Conservation (phyloP, 2,329 filamentous ascomycete genomes). For the Colletotrichum sp. region DNA sequence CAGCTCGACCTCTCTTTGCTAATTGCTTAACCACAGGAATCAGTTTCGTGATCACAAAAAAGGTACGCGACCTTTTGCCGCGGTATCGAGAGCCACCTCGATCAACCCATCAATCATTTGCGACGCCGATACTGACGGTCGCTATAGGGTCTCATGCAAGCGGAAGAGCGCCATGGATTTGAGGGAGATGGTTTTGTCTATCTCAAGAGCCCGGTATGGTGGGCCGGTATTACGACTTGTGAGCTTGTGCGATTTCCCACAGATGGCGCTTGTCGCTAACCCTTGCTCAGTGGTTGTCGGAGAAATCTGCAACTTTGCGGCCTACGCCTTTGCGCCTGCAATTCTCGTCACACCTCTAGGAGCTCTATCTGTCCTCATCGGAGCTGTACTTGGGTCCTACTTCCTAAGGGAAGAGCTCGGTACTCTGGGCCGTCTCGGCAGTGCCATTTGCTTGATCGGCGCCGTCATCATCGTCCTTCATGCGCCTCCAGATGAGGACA, state of each 20-base stretch:
- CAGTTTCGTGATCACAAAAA: constrained; percentile 99
- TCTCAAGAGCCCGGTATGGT: constrained; percentile 94
- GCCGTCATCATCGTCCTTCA: constrained; percentile 98
- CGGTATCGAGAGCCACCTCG: not conserved
- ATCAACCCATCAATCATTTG: not conserved
- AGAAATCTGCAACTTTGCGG: constrained; percentile 96
- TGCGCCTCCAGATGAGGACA: constrained; percentile 91
- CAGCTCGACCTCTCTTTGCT: constrained; percentile 11
- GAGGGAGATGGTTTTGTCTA: constrained; percentile 97
- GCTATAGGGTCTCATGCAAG: constrained; percentile 82
- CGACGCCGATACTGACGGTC: constrained; percentile 24
- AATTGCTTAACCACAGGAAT: constrained; percentile 63
- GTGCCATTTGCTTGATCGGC: constrained; percentile 93
- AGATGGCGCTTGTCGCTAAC: not conserved
- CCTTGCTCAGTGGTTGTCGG: constrained; percentile 77
- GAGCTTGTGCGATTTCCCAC: constrained; percentile 40
- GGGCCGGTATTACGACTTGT: constrained; percentile 92
- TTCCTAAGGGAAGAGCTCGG: constrained; percentile 91
- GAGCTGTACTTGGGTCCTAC: constrained; percentile 92
- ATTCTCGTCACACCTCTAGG: constrained; percentile 96
- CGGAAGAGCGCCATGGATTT: constrained; percentile 90
- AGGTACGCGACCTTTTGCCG: constrained; percentile 60
- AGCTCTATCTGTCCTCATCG: constrained; percentile 92
- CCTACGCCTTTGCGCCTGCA: constrained; percentile 98
- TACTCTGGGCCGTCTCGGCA: constrained; percentile 90